phyloP scores from a whole-genome alignment of 805 yeast species.

The Metschnikowia cerradonensis region DNA sequence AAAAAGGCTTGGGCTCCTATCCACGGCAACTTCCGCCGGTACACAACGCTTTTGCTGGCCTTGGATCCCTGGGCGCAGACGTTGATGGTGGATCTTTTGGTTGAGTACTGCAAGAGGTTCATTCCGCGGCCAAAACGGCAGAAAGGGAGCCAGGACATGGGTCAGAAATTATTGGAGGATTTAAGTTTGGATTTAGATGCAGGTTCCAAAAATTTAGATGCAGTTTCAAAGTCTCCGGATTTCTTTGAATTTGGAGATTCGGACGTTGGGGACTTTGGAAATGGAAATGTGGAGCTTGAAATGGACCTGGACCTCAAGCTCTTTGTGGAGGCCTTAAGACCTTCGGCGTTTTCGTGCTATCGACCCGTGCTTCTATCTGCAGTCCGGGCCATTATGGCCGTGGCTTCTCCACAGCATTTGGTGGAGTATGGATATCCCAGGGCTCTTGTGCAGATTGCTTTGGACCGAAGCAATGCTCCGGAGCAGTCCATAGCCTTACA shows the following conservation, averaged over 20 bases:
- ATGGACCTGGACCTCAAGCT: slow-evolving; percentile 55
- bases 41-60: slow-evolving; percentile 43
- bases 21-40: slow-evolving; percentile 66
- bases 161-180: no score
- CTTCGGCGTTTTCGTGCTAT: slow-evolving; percentile 49
- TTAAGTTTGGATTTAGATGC: no score
- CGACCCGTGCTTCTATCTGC: slow-evolving; percentile 60
- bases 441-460: slow-evolving; percentile 45
- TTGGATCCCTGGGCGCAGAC: slow-evolving; percentile 76
- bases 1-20: slow-evolving; percentile 54
- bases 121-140: slow-evolving; percentile 48
- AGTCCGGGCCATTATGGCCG: slow-evolving; percentile 50
- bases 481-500: slow-evolving; percentile 39
- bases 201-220: no score
- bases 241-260: no score
- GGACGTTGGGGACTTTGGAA: no score
- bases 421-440: slow-evolving; percentile 46
- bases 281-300: slow-evolving; percentile 27
- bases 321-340: slow-evolving; percentile 46
- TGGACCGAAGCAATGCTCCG: slow-evolving; percentile 20
- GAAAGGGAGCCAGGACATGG: no score
- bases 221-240: no score
- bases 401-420: slow-evolving; percentile 57
- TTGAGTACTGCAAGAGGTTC: slow-evolving; percentile 61
- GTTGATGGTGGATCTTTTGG: slow-evolving; percentile 54